Evolutionary conservation across 139 green algal genomes (phyloP).

Genomic region (Coelastrella sp.): DNA sequence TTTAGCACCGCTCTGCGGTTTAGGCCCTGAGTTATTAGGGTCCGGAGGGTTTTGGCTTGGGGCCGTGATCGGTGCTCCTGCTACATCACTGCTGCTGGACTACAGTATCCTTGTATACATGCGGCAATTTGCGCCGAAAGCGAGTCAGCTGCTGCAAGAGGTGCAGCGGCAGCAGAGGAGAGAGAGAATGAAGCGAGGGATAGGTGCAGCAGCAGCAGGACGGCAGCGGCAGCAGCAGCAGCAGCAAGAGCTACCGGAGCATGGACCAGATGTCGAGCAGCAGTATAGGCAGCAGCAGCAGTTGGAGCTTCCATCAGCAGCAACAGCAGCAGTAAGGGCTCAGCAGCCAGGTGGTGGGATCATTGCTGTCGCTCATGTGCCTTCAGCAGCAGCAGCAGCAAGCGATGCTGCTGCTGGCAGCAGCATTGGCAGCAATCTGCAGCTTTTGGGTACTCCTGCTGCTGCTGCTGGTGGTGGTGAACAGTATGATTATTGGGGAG

Average conservation of each 20-base stretch:
- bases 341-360: slow-evolving; percentile 25
- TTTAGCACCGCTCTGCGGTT: slow-evolving; percentile 33
- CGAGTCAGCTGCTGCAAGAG: slow-evolving; percentile 54
- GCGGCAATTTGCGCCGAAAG: slow-evolving; percentile 49
- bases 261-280: slow-evolving; percentile 19
- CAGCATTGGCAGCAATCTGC: background rate
- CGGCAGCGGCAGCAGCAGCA: background rate
- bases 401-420: background rate
- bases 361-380: slow-evolving; percentile 16
- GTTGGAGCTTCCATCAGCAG: background rate
- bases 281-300: slow-evolving; percentile 17
- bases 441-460: background rate
- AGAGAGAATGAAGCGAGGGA: background rate
- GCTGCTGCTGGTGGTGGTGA: background rate
- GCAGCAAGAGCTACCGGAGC: slow-evolving; percentile 13
- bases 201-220: slow-evolving; percentile 14
- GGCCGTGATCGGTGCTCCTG: slow-evolving; percentile 52
- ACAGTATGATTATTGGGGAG: background rate
- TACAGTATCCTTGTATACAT: slow-evolving; percentile 53
- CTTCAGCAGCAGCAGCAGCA: background rate
- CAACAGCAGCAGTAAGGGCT: background rate
- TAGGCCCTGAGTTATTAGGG: slow-evolving; percentile 35
- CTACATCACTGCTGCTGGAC: slow-evolving; percentile 61
- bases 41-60: slow-evolving; percentile 37
- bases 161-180: background rate